Evolutionary conservation across 2,329 filamentous ascomycete species (phyloP), one percentile per base, ranked within the genome.

Genomic region (Capronia epimyces): DNA sequence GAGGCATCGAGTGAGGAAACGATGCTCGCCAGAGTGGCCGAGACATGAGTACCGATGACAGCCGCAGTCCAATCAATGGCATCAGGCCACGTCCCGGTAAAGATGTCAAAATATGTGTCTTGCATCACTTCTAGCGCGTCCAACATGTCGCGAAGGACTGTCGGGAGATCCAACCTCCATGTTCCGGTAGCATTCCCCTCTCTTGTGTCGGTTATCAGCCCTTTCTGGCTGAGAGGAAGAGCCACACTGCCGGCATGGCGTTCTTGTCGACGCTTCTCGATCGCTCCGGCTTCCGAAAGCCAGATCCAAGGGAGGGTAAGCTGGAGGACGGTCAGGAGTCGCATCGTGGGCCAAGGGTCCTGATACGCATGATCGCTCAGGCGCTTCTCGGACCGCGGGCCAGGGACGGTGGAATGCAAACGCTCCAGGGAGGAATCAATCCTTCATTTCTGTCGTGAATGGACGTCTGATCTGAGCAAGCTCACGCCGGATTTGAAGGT

Each of bases 51-150:
- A 37, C 83, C 83, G 60, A 88, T 74, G 7, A 96, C 88, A 3
- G 91, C 90, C 15, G 83, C 84, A 0, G 91, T 97, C 91, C 91
- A 97, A 71, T 96, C 91, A 62, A 95, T 96, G 25, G 87, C 80
- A 1, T 77, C 76, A 0, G 89, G 88, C 88, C 90, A 97, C 21
- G 82, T 89, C 9, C 87, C 89, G 29, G 85, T 72, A 76, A 86
- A 86, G 3, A 84, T 70, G 41, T 82, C 77, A 65, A 93, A 96
- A 69, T 89, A 95, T 21, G 77, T 73, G 46, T 80, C 75, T 66
- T 96, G 89, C 76, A 96, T 81, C 4, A 84, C 81, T 41, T 81
- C 75, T 56, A 96, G 75, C 4, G 87, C 85, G 43, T 77, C 67
- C 41, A 86, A 71, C 16, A 83, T 72, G 53, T 70, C 52, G 9